These are phyloP conservation scores for Serendipita sp. DNA, from an alignment of 768 basidiomycete species.

Conservation along the genomic window DNA sequence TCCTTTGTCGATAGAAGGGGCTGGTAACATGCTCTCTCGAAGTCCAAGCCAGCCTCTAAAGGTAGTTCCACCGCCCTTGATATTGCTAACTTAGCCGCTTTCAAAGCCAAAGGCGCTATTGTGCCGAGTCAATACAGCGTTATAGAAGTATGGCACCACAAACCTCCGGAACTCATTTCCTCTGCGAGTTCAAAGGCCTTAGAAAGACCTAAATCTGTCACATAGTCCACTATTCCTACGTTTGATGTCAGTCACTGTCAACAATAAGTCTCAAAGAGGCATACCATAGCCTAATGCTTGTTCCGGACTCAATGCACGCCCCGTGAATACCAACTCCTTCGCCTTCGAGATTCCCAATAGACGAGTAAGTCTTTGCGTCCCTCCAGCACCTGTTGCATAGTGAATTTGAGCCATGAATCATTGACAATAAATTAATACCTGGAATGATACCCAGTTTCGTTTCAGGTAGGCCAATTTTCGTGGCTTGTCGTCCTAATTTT, in stretches of 20 bases:
- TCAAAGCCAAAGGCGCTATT: constrained; percentile 67
- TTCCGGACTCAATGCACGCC: constrained; percentile 43
- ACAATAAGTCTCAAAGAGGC: constrained; percentile 7
- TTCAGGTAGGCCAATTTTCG: constrained; percentile 82
- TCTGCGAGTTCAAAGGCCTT: constrained; percentile 54
- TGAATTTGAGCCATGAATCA: neutral
- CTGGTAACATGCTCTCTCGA: constrained; percentile 77
- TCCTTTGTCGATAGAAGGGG: constrained; percentile 59
- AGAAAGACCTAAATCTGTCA: constrained; percentile 42
- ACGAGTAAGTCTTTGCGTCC: constrained; percentile 69
- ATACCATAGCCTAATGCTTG: constrained; percentile 63
- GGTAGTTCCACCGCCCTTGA: constrained; percentile 64
- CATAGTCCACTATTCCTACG: constrained; percentile 69
- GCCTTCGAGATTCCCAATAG: constrained; percentile 65
- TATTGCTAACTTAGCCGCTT: constrained; percentile 79
- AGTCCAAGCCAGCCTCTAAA: constrained; percentile 80
- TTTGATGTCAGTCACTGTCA: constrained; percentile 2
- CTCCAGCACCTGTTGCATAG: constrained; percentile 43
- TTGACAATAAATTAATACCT: constrained; percentile 18
- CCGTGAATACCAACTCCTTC: constrained; percentile 78
- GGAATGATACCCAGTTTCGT: constrained; percentile 69
- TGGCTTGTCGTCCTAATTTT: constrained; percentile 28
- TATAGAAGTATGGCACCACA: constrained; percentile 9
- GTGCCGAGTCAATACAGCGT: neutral
- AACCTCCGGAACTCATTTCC: constrained; percentile 54